Evolutionary conservation across 1,284 basidiomycete genomes (phyloP), one percentile per base, ranked within the genome.

Genomic region (Peniophora sp.): DNA sequence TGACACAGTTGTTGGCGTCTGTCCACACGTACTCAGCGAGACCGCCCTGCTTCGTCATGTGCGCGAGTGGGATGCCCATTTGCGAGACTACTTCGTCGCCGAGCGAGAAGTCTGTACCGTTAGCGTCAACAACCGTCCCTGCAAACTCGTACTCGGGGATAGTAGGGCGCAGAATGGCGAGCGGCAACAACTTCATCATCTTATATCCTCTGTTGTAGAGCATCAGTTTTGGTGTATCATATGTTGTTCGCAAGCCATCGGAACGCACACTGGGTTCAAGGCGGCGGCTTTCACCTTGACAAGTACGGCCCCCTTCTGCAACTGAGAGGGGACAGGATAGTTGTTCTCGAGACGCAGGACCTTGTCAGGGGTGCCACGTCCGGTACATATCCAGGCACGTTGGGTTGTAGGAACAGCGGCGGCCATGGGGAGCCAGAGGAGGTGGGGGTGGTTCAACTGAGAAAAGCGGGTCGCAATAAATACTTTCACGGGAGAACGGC

Each of bases 11-110:
- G 17, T 69, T 63, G 3, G 72, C 65, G 0, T 74, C 71, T 17
- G 79, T 58, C 6, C 65, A 64, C 23, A 68, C 64, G 58, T 85
- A 85, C 61, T 84, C 65, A 3, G 74, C 68, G 11, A 85, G 67
- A 14, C 75, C 66, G 3, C 83, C 81, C 61, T 79, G 70, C 14
- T 67, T 63, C 0, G 67, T 61, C 24, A 56, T 64, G 48, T 61
- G 52, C 38, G 57, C 77, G 49, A 20, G 65, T 53, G 2, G 27
- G 27, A 32, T 12, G 12, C 69, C 62, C 16, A 77, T 68, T 47
- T 60, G 69, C 1, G 84, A 86, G 59, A 79, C 81, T 1, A 89
- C 77, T 43, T 74, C 67, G 51, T 86, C 78, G 0, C 84, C 85
- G 5, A 67, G 63, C 1, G 65, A 65, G 58, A 81, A 81, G 3